Evolutionary conservation across 2,329 filamentous ascomycete genomes (phyloP), one percentile per base, ranked within the genome.

Genomic region (Aspergillus versicolor): DNA sequence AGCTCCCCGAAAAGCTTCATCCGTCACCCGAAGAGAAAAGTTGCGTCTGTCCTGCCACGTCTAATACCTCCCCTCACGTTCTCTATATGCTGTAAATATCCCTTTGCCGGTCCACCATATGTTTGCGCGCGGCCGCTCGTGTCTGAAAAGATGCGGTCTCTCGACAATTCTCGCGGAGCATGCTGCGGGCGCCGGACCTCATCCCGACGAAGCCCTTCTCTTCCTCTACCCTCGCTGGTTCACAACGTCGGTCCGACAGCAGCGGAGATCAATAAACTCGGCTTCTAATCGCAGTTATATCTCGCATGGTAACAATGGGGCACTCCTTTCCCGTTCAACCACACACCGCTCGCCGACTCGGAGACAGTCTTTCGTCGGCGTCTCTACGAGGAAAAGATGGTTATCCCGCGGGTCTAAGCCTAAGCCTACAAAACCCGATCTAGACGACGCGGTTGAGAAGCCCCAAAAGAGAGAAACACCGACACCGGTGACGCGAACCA

Each of bases 171-270:
- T 72, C 59, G 43, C 34, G 21, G 72, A 77, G 64, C 71, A 65
- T 58, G 64, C 70, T 62, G 65, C 68, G n/a, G 12, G 47, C 43
- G 17, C 67, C 24, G 30, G 21, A 13, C 11, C 53, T 63, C 65
- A 70, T 64, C 62, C 73, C 60, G 71, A 75, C 64, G 75, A 79
- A 63, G 76, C 76, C 59, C 65, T 79, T 45, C 69, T 76, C 15
- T 79, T 79, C 57, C 74, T 79, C 37, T 79, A 79, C 62, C 77
- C 77, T 52, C 71, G 67, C 60, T 77, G 73, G 72, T 67, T 70
- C 56, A 64, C 70, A 13, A 70, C 70, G 46, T 61, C 61, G 34
- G 58, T 70, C 22, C 65, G 58, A 17, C 44, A 44, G 24, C 63
- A 63, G 27, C 64, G 62, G 38, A 62, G 62, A 52, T 37, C 27